phyloP scores from a whole-genome alignment of 2,329 filamentous ascomycete genomes.

The Knoxdaviesia proteae region DNA sequence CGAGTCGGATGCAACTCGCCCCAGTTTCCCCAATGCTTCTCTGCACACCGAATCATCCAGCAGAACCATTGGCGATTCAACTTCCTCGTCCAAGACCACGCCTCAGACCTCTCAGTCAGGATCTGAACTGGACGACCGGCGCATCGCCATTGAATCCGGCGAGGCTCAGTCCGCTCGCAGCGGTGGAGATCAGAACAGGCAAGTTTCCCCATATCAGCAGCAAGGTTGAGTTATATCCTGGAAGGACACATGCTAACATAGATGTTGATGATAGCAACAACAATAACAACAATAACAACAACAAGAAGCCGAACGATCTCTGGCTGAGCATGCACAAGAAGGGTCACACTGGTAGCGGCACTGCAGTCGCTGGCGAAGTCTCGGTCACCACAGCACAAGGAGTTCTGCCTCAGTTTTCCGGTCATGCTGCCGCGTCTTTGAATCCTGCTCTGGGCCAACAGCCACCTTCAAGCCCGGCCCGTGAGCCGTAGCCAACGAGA shows the following conservation, averaged over 20 bases:
- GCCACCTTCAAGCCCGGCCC: too few species aligned
- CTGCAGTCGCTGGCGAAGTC: conserved; percentile 23
- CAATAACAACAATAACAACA: conserved; percentile 12
- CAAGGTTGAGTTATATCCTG: neutral
- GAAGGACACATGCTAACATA: too few species aligned
- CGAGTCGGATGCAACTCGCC: too few species aligned
- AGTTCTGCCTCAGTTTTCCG: conserved; percentile 30
- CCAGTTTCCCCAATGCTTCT: too few species aligned
- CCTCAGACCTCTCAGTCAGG: too few species aligned
- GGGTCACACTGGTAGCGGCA: conserved; percentile 22
- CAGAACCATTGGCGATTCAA: too few species aligned
- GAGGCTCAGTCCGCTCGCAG: neutral
- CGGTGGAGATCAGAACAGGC: conserved; percentile 1
- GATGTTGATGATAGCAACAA: conserved; percentile 4
- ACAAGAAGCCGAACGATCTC: conserved; percentile 17
- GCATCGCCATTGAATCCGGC: neutral
- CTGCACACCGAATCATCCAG: too few species aligned
- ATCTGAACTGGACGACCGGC: neutral
- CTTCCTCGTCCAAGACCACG: too few species aligned
- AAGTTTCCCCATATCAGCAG: neutral
- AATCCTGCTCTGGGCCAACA: conserved; percentile 12
- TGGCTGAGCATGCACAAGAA: conserved; percentile 30
- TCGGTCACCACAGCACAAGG: conserved; percentile 32
- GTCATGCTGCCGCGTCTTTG: conserved; percentile 29
- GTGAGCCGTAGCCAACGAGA: too few species aligned